Evolutionary conservation across 805 yeast species (phyloP).

Genomic region (Saturnispora diversa): DNA sequence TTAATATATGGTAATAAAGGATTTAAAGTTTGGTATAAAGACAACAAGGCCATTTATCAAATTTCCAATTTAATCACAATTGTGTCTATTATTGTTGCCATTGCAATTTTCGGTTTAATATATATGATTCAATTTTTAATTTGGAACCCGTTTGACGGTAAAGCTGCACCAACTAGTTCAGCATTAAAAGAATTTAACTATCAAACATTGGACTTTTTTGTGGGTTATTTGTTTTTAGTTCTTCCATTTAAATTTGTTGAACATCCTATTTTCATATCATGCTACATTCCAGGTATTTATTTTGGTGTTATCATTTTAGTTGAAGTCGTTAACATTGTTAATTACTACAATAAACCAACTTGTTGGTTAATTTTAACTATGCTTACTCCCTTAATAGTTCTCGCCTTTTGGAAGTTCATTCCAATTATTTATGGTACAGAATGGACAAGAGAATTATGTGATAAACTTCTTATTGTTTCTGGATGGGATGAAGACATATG

Average conservation of each 20-base stretch:
- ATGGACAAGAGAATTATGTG: conserved; percentile 40
- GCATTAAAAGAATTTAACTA: conserved; percentile 18
- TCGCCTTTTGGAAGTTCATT: conserved; percentile 25
- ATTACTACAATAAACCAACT: conserved; percentile 23
- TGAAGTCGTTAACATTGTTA: conserved; percentile 37
- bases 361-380: conserved; percentile 25
- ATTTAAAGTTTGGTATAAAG: conserved; percentile 45
- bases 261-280: conserved; percentile 36
- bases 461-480: conserved; percentile 14
- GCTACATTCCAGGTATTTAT: conserved; percentile 44
- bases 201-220: conserved; percentile 30
- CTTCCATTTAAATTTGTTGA: conserved; percentile 43
- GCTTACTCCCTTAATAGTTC: conserved; percentile 18
- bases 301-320: conserved; percentile 40
- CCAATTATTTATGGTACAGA: conserved; percentile 41
- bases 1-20: conserved; percentile 62
- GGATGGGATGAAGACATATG: conserved; percentile 15
- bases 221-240: conserved; percentile 54
- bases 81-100: conserved; percentile 34
- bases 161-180: conserved; percentile 3
- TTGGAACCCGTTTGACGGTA: conserved; percentile 18
- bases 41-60: conserved; percentile 38
- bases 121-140: conserved; percentile 13
- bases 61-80: conserved; percentile 60
- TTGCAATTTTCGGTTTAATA: conserved; percentile 22